Conservation (phyloP, 371 early-diverging fungal genomes). For the Mucor saturninus region DNA sequence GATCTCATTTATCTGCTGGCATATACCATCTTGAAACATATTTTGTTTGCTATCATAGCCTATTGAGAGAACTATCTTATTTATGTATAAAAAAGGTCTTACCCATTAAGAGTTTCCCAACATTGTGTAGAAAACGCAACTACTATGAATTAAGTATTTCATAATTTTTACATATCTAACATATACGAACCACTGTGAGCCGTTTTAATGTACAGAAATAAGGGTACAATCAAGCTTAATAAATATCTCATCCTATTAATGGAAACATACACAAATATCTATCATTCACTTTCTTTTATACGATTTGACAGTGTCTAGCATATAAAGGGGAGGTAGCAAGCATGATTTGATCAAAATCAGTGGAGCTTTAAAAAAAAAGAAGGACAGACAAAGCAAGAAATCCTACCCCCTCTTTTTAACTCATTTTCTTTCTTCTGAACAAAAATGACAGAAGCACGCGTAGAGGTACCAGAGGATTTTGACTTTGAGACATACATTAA, state of each 20-base stretch:
- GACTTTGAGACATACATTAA: conserved; percentile 75
- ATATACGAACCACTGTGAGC: background rate
- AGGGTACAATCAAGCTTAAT: background rate
- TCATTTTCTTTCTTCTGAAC: background rate
- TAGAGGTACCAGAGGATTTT: conserved; percentile 57
- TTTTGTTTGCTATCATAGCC: conserved; percentile 40
- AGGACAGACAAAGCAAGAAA: background rate
- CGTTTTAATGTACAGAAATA: background rate
- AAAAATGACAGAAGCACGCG: conserved; percentile 22
- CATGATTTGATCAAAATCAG: background rate
- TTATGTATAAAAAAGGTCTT: background rate
- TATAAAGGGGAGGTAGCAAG: background rate
- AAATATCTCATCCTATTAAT: background rate
- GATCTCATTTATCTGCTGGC: conserved; percentile 28
- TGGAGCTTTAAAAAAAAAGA: background rate
- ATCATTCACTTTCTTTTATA: background rate
- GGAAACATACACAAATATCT: background rate
- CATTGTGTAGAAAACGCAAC: conserved; percentile 34
- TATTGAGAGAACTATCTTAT: background rate
- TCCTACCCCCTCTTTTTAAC: background rate
- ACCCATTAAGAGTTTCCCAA: conserved; percentile 34
- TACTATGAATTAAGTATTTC: background rate
- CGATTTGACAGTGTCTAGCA: background rate
- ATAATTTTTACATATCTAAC: background rate
- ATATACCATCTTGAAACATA: conserved; percentile 42